Base-by-base conservation (phyloP, 768 basidiomycete species). In the Boletus sp. region DNA sequence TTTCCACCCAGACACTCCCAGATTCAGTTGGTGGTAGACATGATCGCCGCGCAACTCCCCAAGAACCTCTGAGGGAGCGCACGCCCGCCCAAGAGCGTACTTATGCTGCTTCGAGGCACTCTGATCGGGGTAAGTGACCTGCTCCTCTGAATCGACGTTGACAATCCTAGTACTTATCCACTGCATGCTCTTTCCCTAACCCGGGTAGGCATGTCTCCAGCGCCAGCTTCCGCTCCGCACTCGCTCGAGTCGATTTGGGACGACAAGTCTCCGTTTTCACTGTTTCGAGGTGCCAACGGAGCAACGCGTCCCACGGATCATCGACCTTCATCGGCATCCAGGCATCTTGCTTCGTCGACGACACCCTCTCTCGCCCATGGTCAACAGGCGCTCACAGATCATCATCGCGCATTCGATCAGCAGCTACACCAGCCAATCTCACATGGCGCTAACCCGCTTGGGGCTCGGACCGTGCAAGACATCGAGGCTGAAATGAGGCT, bases 401-500 rank as follows among this genome's bases (percentile, higher is more conserved):
- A 58, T 58, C 73, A 61, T 66, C 74, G 47, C 57, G 50, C 49
- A 54, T 71, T 45, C 68, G 76, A 66, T 79, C 81, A 58, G 50
- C 80, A 58, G 3, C 33, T 51, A 45, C 79, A 77, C 18, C 75
- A 72, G 55, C 59, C 67, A 7, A 64, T 67, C 53, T 68, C 75
- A 15, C 76, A 72, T 56, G 74, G 68, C 46, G 29, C 63, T 33
- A 64, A 61, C 52, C 76, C 76, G 41, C 67, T 65, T 6, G 78
- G 78, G 36, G 77, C 79, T 10, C 83, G 84, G 18, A 92, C 90
- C 0, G 68, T 93, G 29, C 85, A 90, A 61, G 92, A 94, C 61
- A 86, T 94, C 56, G 92, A 94, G 65, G 82, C 85, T 4, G 92
- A 94, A 71, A 90, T 92, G 89, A 79, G 80, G n/a, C 79, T 80